Percentiles rank a stretch among this genome's conserved stretches.
Conservation (phyloP, 2,329 filamentous ascomycete species). For the Triangularia verruculosa region DNA sequence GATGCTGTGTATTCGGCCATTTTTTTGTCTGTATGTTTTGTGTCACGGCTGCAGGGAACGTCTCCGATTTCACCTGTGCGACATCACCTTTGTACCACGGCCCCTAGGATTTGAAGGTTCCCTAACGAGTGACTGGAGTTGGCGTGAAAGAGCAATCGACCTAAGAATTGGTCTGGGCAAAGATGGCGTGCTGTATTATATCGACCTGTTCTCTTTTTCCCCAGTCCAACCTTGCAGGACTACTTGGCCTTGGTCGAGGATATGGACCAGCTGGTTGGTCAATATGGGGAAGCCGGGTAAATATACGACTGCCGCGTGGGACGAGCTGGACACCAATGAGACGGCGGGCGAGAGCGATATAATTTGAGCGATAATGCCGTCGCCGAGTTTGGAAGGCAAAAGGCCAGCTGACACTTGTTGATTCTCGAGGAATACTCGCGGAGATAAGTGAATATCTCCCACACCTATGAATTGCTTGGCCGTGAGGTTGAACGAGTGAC, state of each 20-base stretch:
- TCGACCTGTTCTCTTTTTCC: background rate
- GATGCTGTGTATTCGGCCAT: conserved; percentile 7
- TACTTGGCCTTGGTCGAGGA: background rate
- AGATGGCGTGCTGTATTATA: conserved; percentile 14
- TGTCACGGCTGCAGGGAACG: conserved; percentile 27
- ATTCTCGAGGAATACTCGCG: background rate
- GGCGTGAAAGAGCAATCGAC: background rate
- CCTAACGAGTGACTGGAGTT: conserved; percentile 24
- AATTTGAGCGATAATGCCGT: conserved; percentile 30
- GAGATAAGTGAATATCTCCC: background rate
- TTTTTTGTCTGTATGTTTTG: conserved; percentile 27
- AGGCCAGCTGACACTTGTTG: background rate
- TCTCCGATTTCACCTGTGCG: conserved; percentile 22
- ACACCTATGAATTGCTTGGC: background rate
- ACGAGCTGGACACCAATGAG: conserved; percentile 27
- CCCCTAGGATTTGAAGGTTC: conserved; percentile 6
- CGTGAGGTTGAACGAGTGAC: background rate
- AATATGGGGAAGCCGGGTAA: conserved; percentile 33
- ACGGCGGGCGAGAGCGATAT: conserved; percentile 13
- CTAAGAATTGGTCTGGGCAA: background rate
- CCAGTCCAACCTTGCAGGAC: background rate
- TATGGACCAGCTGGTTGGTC: conserved; percentile 16
- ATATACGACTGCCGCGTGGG: conserved; percentile 26
- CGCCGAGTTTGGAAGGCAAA: conserved; percentile 18
- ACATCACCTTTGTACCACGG: conserved; percentile 27